Percentiles rank a stretch among this genome's conserved stretches.
Evolutionary conservation across 306 rosid species (phyloP).

Genomic region (Quercus dentata): DNA sequence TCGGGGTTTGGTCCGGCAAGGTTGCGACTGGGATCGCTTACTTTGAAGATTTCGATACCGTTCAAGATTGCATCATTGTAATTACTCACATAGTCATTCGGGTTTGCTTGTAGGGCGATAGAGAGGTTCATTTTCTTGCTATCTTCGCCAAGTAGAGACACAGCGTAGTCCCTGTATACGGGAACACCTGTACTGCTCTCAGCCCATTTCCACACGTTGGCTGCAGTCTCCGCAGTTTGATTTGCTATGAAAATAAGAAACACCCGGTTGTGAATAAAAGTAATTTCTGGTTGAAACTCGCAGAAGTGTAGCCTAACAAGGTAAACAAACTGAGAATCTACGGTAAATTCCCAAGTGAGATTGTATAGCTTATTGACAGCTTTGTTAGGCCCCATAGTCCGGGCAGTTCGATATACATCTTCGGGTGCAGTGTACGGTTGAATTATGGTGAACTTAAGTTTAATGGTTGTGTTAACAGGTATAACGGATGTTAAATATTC

Average conservation of each 20-base stretch:
- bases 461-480: too few relatives aligned
- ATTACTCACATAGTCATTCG: fast-evolving
- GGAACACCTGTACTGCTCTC: conserved; percentile 10
- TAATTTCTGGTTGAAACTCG: neutral
- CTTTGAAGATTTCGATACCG: conserved; percentile 28
- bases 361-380: neutral
- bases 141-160: fast-evolving
- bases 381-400: neutral
- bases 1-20: conserved; percentile 18
- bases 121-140: too few relatives aligned
- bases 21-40: neutral
- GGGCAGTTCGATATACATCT: neutral
- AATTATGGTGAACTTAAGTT: neutral
- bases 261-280: fast-evolving
- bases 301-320: conserved; percentile 27
- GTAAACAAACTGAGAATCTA: conserved; percentile 3
- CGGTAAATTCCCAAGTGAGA: conserved; percentile 16
- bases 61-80: neutral
- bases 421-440: conserved; percentile 4
- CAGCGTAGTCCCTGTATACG: neutral
- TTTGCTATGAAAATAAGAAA: neutral
- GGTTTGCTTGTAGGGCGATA: too few relatives aligned
- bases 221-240: neutral
- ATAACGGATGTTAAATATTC: too few relatives aligned
- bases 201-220: neutral